Conservation (phyloP, 1,139 yeast genomes). For the Yamadazyma triangularis region DNA sequence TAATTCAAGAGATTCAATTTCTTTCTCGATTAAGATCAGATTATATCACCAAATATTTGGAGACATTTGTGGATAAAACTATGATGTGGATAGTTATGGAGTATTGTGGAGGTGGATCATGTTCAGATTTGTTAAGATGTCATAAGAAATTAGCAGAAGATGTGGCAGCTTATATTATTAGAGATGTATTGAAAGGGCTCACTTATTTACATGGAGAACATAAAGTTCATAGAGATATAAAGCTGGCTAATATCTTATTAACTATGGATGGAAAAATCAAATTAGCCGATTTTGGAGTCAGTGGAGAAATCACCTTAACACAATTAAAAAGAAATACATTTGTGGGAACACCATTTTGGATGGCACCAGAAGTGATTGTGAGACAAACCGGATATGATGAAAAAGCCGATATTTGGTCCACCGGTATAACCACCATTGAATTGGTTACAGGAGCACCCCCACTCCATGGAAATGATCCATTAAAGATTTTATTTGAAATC, state of each 20-base stretch:
- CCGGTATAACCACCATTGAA: constrained; percentile 80
- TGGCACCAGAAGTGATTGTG: constrained; percentile 83
- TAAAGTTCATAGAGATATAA: constrained; percentile 81
- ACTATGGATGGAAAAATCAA: constrained; percentile 62
- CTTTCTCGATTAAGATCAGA: constrained; percentile 62
- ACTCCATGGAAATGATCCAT: constrained; percentile 61
- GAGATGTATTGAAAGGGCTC: constrained; percentile 60
- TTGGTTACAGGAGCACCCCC: constrained; percentile 74
- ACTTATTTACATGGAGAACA: constrained; percentile 67
- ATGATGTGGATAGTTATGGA: constrained; percentile 90
- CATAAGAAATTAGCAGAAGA: constrained; percentile 53
- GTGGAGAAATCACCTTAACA: constrained; percentile 70
- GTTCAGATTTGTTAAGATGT: constrained; percentile 64
- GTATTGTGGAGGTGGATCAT: constrained; percentile 88
- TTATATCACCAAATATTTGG: constrained; percentile 60
- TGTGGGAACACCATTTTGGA: constrained; percentile 92
- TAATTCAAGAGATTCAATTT: constrained; percentile 73
- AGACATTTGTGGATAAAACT: constrained; percentile 58
- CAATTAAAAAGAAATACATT: constrained; percentile 60
- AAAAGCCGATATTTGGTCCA: constrained; percentile 85
- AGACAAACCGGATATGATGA: constrained; percentile 59
- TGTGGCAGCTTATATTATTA: constrained; percentile 52
- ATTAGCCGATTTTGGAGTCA: constrained; percentile 84
- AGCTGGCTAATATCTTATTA: constrained; percentile 75
- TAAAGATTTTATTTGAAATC: constrained; percentile 68